Conservation (phyloP, 2,329 filamentous ascomycete species). For the Hypoxylon sp. region DNA sequence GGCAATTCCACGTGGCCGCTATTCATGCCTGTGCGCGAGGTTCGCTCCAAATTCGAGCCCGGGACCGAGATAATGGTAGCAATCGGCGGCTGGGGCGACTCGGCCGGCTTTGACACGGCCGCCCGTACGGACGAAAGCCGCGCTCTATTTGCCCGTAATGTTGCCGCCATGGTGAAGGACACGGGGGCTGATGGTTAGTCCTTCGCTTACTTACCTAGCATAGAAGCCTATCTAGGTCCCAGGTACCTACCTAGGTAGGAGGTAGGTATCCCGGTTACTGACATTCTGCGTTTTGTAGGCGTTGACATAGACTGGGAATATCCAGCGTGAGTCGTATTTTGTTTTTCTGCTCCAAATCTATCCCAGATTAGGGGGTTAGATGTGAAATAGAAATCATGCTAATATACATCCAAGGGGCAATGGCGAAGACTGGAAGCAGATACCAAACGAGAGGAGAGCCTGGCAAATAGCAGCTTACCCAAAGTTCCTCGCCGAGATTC, state of each 20-base stretch:
- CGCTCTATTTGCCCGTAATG: constrained; percentile 63
- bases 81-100: constrained; percentile 72
- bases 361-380: not conserved
- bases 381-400: constrained; percentile 5
- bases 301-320: constrained; percentile 74
- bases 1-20: constrained; percentile 55
- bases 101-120: constrained; percentile 60
- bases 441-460: constrained; percentile 65
- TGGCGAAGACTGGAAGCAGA: constrained; percentile 71
- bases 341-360: not conserved
- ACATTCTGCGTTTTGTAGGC: constrained; percentile 23
- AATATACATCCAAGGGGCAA: constrained; percentile 60
- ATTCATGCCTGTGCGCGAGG: constrained; percentile 59
- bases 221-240: no score
- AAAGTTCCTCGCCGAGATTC: constrained; percentile 65
- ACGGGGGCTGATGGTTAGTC: constrained; percentile 65
- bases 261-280: constrained; percentile 20
- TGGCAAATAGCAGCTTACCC: constrained; percentile 70
- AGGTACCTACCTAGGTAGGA: no score
- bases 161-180: constrained; percentile 60
- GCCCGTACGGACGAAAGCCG: constrained; percentile 57
- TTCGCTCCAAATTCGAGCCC: constrained; percentile 60
- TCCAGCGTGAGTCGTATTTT: constrained; percentile 39
- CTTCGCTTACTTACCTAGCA: not conserved
- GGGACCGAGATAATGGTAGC: constrained; percentile 68